Evolutionary conservation across 352 stramenopile species (phyloP).

Genomic region (Phytophthora pini): DNA sequence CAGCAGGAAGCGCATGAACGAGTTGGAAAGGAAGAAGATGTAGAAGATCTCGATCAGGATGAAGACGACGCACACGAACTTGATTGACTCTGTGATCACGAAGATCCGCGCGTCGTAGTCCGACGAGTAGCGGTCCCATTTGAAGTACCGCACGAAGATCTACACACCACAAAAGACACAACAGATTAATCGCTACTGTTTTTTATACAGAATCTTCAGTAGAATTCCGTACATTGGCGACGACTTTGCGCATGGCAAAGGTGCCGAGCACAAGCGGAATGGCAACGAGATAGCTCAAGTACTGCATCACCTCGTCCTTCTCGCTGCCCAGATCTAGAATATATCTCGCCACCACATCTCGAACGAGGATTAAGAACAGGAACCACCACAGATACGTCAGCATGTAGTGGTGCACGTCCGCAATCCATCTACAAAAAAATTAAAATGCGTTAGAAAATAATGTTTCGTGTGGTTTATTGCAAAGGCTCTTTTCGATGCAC

Average conservation of each 20-base stretch:
- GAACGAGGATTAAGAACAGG: conserved; percentile 61
- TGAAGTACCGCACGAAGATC: conserved; percentile 76
- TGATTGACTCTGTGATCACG: conserved; percentile 81
- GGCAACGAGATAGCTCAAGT: conserved; percentile 64
- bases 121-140: conserved; percentile 71
- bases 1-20: conserved; percentile 69
- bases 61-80: conserved; percentile 76
- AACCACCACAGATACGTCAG: conserved; percentile 82
- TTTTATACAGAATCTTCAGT: neutral
- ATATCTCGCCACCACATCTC: conserved; percentile 45
- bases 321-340: conserved; percentile 59
- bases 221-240: conserved; percentile 66
- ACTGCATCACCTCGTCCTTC: conserved; percentile 55
- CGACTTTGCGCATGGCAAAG: conserved; percentile 75
- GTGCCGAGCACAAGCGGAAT: conserved; percentile 77
- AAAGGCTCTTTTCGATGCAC: neutral
- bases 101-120: conserved; percentile 84
- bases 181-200: neutral
- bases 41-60: conserved; percentile 86
- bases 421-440: conserved; percentile 62
- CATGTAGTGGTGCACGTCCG: conserved; percentile 82
- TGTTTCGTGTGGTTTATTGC: neutral
- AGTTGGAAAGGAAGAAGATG: conserved; percentile 80
- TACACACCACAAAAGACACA: conserved; percentile 18
- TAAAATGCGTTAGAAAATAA: conserved; percentile 10